phyloP scores from a whole-genome alignment of 192 early-diverging fungal species.

The Coemansia sp. region DNA sequence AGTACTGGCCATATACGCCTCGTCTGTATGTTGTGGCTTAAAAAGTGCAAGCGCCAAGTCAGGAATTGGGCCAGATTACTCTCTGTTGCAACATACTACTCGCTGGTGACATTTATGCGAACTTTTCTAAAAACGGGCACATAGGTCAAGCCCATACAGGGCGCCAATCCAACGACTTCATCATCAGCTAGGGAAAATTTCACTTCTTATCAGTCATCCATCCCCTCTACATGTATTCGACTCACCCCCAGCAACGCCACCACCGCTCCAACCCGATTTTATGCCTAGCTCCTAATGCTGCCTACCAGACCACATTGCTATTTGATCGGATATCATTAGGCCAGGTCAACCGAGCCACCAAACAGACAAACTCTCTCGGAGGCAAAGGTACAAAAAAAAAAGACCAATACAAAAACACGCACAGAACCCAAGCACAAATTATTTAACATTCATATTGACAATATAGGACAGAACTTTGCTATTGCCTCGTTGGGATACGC shows the following conservation, averaged over 20 bases:
- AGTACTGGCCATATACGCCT: too few relatives aligned
- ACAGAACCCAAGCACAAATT: background rate
- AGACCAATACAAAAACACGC: too few relatives aligned
- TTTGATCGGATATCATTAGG: slow-evolving; percentile 18
- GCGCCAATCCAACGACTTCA: too few relatives aligned
- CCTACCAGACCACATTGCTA: slow-evolving; percentile 30
- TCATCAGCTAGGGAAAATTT: too few relatives aligned
- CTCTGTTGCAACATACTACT: too few relatives aligned
- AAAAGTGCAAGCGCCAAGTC: too few relatives aligned
- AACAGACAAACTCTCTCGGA: slow-evolving; percentile 38
- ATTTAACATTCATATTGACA: background rate
- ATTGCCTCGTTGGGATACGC: slow-evolving; percentile 27
- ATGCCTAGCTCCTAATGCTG: slow-evolving; percentile 42
- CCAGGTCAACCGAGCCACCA: slow-evolving; percentile 27
- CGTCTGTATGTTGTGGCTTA: too few relatives aligned
- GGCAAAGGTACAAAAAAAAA: slow-evolving; percentile 26
- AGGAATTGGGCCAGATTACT: too few relatives aligned
- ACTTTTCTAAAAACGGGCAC: too few relatives aligned
- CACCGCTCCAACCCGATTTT: slow-evolving; percentile 6
- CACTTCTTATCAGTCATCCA: background rate
- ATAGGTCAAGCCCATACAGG: too few relatives aligned
- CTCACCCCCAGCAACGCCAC: background rate
- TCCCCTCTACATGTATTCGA: background rate
- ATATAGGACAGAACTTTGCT: slow-evolving; percentile 41
- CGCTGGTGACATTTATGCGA: too few relatives aligned